phyloP scores from a whole-genome alignment of 805 yeast genomes.

The Pichia californica region DNA sequence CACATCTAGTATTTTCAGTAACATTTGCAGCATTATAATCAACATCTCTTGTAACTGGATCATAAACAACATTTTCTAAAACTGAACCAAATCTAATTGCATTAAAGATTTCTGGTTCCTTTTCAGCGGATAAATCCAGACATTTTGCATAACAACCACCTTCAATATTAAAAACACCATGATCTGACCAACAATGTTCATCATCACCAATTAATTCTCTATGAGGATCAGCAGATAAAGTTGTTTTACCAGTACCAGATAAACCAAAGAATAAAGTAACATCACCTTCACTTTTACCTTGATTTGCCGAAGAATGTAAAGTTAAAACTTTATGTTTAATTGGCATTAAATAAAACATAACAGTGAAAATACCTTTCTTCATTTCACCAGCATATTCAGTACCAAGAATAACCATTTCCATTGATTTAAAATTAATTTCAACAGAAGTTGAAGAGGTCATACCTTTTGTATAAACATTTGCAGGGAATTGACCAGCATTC shows the following conservation, averaged over 20 bases:
- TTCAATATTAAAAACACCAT: slow-evolving; percentile 97
- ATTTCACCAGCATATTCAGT: slow-evolving; percentile 99
- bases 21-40: slow-evolving; percentile 77
- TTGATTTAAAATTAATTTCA: slow-evolving; percentile 91
- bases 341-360: slow-evolving; percentile 98
- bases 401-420: slow-evolving; percentile 98
- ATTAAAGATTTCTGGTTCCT: slow-evolving; percentile 96
- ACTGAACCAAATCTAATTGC: slow-evolving; percentile 94
- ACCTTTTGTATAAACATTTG: slow-evolving; percentile 91
- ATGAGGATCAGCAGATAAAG: slow-evolving; percentile 92
- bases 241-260: slow-evolving; percentile 98
- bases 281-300: slow-evolving; percentile 74
- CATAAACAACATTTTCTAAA: slow-evolving; percentile 87
- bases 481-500: slow-evolving; percentile 99
- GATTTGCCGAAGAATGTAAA: slow-evolving; percentile 91
- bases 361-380: slow-evolving; percentile 99
- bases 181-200: slow-evolving; percentile 98
- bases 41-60: slow-evolving; percentile 69
- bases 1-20: slow-evolving; percentile 98
- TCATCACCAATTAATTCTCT: slow-evolving; percentile 95
- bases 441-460: slow-evolving; percentile 96
- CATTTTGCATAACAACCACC: slow-evolving; percentile 99
- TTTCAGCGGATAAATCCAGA: slow-evolving; percentile 79
- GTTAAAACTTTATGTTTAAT: slow-evolving; percentile 86
- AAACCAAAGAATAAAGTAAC: slow-evolving; percentile 94